phyloP scores from a whole-genome alignment of 169 alveolate genomes.

The Cryptosporidium sp. region DNA sequence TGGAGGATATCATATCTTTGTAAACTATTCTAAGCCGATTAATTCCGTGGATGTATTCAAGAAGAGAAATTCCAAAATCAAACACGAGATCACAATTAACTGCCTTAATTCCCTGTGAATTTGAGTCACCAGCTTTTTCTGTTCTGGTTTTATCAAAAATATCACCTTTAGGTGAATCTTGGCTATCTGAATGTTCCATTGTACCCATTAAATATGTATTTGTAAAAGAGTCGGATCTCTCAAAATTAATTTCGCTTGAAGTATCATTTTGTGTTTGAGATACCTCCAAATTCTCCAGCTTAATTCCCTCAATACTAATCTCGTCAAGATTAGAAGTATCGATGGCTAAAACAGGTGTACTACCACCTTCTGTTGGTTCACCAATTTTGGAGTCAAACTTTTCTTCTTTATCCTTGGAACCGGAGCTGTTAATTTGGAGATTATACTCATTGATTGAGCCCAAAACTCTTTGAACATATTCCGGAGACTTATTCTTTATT shows the following conservation, averaged over 20 bases:
- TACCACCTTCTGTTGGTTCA: background rate
- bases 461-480: conserved; percentile 30
- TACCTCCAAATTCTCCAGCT: background rate
- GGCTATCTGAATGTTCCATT: background rate
- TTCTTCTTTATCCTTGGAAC: conserved; percentile 14
- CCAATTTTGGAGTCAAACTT: background rate
- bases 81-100: conserved; percentile 50
- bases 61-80: conserved; percentile 54
- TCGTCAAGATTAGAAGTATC: background rate
- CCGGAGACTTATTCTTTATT: conserved; percentile 65
- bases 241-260: conserved; percentile 11
- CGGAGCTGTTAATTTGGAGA: conserved; percentile 4
- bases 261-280: conserved; percentile 6
- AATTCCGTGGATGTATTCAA: conserved; percentile 66
- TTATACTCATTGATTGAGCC: conserved; percentile 32
- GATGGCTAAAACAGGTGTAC: background rate
- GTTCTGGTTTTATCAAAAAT: background rate
- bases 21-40: conserved; percentile 65
- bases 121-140: conserved; percentile 2
- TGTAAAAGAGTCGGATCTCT: background rate
- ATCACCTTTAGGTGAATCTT: background rate
- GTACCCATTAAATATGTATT: background rate
- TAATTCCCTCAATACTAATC: background rate
- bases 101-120: conserved; percentile 37
- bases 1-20: conserved; percentile 57